Evolutionary conservation across 768 basidiomycete species (phyloP), one percentile per base, ranked within the genome.

Genomic region (Pilatotrama ljubarskyi): DNA sequence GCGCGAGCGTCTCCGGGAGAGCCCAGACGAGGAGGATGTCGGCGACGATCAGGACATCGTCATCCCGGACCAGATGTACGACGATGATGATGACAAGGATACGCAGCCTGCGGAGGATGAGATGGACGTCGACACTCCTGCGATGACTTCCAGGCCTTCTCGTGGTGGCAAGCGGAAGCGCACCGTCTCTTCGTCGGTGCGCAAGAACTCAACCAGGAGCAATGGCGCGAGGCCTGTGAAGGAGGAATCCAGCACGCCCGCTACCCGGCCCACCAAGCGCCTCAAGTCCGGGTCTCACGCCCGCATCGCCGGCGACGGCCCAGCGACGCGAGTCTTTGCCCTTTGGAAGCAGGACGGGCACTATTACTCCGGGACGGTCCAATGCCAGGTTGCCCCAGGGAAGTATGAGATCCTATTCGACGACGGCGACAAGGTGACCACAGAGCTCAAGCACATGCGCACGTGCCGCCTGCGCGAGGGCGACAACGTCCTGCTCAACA

Each of bases 241-340:
- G 50, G 52, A 54, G 44, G 57, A 54, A 43, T n/a, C 40, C 43
- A 20, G 48, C 47, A 35, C 65, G 41, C 42, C 63, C 62, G n/a
- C 47, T 22, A 14, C 32, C 22, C 38, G 66, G 1, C 36, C 66
- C 5, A 29, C 56, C 5, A 71, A 70, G 58, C 63, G 63, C 32
- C 40, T 29, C 26, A 70, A 69, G 46, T 55, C 61, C 14, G 50
- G 43, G 10, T 63, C 68, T 18, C 37, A 56, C 18, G 20, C 54
- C 1, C 57, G 60, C n/a, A 25, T 22, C 6, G 48, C 17, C 5
- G 24, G 42, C 37, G 18, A 42, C 17, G 40, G 62, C 10, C 29
- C 29, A 6, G 75, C 80, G 20, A 87, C 85, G 13, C 82, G 83
- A 5, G 86, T 91, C n/a, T 85, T 88, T 64, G 89, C 87, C 9